phyloP scores from a whole-genome alignment of 495 filamentous ascomycete species.

The Aspergillus diversus region DNA sequence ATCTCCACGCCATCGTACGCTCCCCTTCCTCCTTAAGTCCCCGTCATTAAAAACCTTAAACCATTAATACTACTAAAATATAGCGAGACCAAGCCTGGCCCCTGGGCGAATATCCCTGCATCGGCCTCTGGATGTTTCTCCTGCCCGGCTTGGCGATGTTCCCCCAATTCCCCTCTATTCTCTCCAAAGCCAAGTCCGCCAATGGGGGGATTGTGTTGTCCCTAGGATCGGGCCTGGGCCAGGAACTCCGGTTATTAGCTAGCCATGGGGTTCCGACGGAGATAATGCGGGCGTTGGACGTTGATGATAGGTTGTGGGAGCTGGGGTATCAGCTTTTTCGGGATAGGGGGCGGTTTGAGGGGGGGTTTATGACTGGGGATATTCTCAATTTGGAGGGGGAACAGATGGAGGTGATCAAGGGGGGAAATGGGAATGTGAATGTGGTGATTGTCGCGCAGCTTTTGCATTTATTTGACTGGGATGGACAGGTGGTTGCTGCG shows the following conservation, averaged over 20 bases:
- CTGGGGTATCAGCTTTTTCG: not conserved
- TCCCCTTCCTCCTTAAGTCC: not conserved
- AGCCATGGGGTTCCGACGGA: not conserved
- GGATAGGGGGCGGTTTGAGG: not conserved
- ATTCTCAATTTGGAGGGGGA: not conserved
- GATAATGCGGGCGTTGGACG: not conserved
- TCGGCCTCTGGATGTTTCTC: slow-evolving; percentile 9
- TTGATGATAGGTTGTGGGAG: not conserved
- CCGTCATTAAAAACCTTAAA: not conserved
- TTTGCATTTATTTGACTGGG: too few species aligned
- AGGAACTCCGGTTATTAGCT: not conserved
- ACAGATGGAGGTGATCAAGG: not conserved
- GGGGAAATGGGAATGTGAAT: too few species aligned
- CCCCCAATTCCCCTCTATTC: not conserved
- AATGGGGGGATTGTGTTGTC: not conserved
- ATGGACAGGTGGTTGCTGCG: too few species aligned
- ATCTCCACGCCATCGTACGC: slow-evolving; percentile 6
- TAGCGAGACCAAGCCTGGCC: slow-evolving; percentile 8
- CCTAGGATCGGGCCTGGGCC: not conserved
- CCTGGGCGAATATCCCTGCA: slow-evolving; percentile 5
- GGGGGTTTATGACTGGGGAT: not conserved
- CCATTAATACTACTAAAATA: not conserved
- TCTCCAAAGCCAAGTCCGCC: not conserved
- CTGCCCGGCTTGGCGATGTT: not conserved
- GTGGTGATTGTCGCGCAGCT: too few species aligned